Conservation (phyloP, 2,329 filamentous ascomycete genomes). For the Cephalotrichum gorgonifer region DNA sequence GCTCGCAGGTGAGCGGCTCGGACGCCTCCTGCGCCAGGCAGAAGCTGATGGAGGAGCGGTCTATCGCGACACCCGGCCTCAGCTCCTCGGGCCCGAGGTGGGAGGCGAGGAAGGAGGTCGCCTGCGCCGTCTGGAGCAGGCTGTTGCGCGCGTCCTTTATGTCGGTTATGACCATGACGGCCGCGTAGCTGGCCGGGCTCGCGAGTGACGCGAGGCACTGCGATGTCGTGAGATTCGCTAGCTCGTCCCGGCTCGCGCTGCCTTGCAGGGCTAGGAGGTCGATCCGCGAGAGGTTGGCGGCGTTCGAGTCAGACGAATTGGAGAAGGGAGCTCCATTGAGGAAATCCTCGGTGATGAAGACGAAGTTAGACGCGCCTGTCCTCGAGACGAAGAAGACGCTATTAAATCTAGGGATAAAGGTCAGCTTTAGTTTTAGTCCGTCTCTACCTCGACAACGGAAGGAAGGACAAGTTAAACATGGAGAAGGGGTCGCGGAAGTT, state of each 20-base stretch:
- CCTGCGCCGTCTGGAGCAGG: slow-evolving; percentile 20
- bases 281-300: slow-evolving; percentile 19
- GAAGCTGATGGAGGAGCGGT: slow-evolving; percentile 13
- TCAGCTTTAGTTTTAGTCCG: slow-evolving; percentile 9
- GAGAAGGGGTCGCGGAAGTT: neutral
- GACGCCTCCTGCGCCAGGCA: slow-evolving; percentile 20
- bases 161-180: slow-evolving; percentile 20
- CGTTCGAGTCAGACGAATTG: slow-evolving; percentile 21
- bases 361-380: slow-evolving; percentile 19
- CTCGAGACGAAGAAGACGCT: slow-evolving; percentile 34
- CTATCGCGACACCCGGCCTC: neutral
- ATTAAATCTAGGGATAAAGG: slow-evolving; percentile 32
- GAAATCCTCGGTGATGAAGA: slow-evolving; percentile 25
- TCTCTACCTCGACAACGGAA: neutral
- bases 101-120: slow-evolving; percentile 13
- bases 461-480: neutral
- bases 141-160: slow-evolving; percentile 9
- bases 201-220: slow-evolving; percentile 19
- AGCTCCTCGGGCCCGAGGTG: slow-evolving; percentile 1
- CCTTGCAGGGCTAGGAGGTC: slow-evolving; percentile 25
- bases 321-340: slow-evolving; percentile 24
- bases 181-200: slow-evolving; percentile 20
- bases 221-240: slow-evolving; percentile 18
- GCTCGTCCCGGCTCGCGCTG: slow-evolving; percentile 16
- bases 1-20: slow-evolving; percentile 20